Conservation (phyloP, 2,329 filamentous ascomycete genomes). For the Colletotrichum sp. region DNA sequence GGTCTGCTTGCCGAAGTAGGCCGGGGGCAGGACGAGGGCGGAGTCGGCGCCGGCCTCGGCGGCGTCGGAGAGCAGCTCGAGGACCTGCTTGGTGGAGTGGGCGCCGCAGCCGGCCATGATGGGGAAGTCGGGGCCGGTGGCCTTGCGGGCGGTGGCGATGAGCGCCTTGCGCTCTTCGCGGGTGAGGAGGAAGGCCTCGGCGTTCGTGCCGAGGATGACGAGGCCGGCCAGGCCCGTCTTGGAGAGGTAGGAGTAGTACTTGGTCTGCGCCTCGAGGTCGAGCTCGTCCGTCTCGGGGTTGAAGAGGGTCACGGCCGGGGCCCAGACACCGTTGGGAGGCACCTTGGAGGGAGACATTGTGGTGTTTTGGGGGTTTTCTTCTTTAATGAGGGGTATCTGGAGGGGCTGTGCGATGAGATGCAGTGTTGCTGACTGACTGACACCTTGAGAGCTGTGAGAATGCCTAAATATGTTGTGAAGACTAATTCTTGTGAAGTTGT, state of each 20-base stretch:
- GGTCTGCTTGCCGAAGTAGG: conserved; percentile 69
- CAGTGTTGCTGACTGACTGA: rapidly evolving
- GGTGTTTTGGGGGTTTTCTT: not conserved
- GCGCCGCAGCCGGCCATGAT: conserved; percentile 68
- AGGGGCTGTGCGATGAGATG: not conserved
- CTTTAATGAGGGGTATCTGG: not conserved
- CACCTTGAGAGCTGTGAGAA: not conserved
- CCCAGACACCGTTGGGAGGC: conserved; percentile 48
- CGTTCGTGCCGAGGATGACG: conserved; percentile 59
- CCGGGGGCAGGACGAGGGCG: conserved; percentile 63
- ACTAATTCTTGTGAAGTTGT: not conserved
- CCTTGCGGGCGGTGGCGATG: conserved; percentile 57
- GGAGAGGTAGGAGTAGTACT: conserved; percentile 57
- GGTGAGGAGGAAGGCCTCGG: conserved; percentile 60
- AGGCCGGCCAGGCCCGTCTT: conserved; percentile 53
- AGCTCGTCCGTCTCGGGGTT: conserved; percentile 51
- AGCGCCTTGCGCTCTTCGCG: conserved; percentile 62
- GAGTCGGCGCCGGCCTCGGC: conserved; percentile 65
- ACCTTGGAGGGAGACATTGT: conserved; percentile 4
- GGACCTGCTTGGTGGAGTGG: conserved; percentile 67
- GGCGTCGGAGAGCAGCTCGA: conserved; percentile 64
- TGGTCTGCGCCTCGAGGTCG: conserved; percentile 49
- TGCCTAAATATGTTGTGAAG: not conserved
- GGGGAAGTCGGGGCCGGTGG: conserved; percentile 57
- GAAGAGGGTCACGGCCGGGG: conserved; percentile 59